phyloP scores from a whole-genome alignment of 495 filamentous ascomycete species.

The Terfezia claveryi region DNA sequence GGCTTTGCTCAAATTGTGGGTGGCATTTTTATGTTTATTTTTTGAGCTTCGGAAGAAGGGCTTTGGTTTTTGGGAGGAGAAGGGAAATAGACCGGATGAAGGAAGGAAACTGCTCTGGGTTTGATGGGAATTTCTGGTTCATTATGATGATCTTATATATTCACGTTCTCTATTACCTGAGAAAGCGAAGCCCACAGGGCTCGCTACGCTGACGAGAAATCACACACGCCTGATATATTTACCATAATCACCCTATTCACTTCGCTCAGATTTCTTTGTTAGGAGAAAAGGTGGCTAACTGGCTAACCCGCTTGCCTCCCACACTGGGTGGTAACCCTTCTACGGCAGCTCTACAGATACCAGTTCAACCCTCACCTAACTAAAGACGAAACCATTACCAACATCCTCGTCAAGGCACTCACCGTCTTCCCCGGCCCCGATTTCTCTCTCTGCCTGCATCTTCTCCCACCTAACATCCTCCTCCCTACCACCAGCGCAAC shows the following conservation, averaged over 20 bases:
- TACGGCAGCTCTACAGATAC: slow-evolving; percentile 38
- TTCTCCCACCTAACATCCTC: slow-evolving; percentile 62
- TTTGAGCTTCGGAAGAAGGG: not conserved
- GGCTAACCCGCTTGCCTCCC: not conserved
- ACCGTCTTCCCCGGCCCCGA: slow-evolving; percentile 93
- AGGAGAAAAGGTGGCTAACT: no score
- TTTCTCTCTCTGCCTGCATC: slow-evolving; percentile 79
- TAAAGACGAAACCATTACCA: slow-evolving; percentile 89
- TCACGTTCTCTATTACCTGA: slow-evolving; percentile 99
- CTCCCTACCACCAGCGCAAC: slow-evolving; percentile 26
- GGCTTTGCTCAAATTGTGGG: slow-evolving; percentile 92
- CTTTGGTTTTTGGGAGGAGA: not conserved
- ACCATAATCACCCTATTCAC: not conserved
- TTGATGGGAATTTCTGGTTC: slow-evolving; percentile 6
- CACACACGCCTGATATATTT: not conserved
- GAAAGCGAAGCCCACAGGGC: slow-evolving; percentile 14
- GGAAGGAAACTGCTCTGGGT: no score
- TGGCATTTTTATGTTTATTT: slow-evolving; percentile 16
- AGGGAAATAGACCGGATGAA: not conserved
- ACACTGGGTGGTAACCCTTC: not conserved
- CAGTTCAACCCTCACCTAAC: slow-evolving; percentile 99
- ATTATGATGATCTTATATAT: slow-evolving; percentile 45
- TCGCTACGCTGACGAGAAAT: no score
- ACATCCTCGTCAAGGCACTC: slow-evolving; percentile 92
- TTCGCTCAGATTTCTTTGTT: not conserved